Evolutionary conservation across 2,329 filamentous ascomycete genomes (phyloP).

Genomic region (Fusarium burgessii): DNA sequence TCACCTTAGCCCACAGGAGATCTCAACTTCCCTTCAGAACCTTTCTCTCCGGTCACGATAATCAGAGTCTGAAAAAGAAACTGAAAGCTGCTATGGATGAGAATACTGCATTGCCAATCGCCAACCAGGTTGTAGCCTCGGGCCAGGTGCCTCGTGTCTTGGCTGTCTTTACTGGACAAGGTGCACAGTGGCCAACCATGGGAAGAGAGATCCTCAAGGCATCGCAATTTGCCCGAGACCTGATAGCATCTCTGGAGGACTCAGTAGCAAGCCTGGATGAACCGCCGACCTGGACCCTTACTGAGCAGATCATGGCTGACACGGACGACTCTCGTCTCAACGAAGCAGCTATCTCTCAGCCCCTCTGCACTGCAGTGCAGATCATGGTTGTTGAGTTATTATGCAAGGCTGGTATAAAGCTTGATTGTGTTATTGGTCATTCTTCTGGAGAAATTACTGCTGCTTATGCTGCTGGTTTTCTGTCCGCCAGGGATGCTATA

Average conservation of each 20-base stretch:
- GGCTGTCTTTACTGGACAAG: constrained; percentile 52
- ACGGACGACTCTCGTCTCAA: constrained; percentile 4
- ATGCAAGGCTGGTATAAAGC: constrained; percentile 48
- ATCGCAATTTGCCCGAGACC: not conserved
- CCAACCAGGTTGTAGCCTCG: not conserved
- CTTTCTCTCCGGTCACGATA: not conserved
- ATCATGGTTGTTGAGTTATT: constrained; percentile 47
- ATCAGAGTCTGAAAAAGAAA: not conserved
- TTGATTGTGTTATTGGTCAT: constrained; percentile 58
- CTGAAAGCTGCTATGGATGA: not conserved
- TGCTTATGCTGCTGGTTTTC: constrained; percentile 60
- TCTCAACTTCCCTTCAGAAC: not conserved
- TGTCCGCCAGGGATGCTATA: constrained; percentile 48
- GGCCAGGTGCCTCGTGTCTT: constrained; percentile 7
- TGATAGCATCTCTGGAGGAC: constrained; percentile 33
- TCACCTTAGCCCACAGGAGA: not conserved
- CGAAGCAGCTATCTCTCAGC: constrained; percentile 48
- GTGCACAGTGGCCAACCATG: constrained; percentile 53
- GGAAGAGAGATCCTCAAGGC: constrained; percentile 43
- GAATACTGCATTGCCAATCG: not conserved
- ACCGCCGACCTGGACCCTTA: constrained; percentile 41
- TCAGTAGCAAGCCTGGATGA: constrained; percentile 35
- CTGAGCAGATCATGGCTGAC: constrained; percentile 2
- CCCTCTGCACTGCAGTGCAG: constrained; percentile 49
- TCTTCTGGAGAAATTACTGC: constrained; percentile 64